A percentile compares a stretch with the other conserved stretches of the same genome.
phyloP scores from a whole-genome alignment of 2,329 filamentous ascomycete genomes.

The Colletotrichum liaoningense region DNA sequence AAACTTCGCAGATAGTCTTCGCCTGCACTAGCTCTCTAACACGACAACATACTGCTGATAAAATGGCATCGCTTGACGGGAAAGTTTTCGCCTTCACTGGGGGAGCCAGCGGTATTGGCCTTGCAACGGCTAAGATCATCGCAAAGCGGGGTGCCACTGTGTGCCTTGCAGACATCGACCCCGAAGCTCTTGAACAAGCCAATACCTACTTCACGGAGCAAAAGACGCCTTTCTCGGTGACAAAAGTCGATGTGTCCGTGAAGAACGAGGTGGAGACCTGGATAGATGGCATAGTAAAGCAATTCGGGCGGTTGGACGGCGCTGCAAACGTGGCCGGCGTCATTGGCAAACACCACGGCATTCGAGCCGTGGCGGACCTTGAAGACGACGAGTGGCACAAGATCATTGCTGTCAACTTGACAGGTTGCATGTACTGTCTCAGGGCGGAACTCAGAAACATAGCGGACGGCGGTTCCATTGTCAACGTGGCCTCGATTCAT shows the following conservation, averaged over 20 bases:
- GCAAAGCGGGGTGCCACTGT: conserved; percentile 48
- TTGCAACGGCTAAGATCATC: conserved; percentile 53
- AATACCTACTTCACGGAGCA: conserved; percentile 43
- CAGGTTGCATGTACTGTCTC: conserved; percentile 63
- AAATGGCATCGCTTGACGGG: conserved; percentile 43
- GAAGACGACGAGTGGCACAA: conserved; percentile 60
- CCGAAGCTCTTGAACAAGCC: conserved; percentile 44
- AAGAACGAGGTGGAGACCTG: conserved; percentile 61
- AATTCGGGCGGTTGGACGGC: conserved; percentile 64
- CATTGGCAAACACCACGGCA: conserved; percentile 55
- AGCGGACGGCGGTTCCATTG: conserved; percentile 65
- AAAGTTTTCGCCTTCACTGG: conserved; percentile 49
- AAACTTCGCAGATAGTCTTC: too few relatives aligned
- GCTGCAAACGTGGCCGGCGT: conserved; percentile 68
- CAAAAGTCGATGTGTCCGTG: conserved; percentile 61
- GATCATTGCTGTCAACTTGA: conserved; percentile 61
- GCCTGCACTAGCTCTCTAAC: not conserved
- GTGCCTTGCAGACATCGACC: conserved; percentile 51
- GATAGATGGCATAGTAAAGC: conserved; percentile 58
- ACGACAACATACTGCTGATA: not conserved
- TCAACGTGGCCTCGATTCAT: conserved; percentile 66
- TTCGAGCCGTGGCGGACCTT: conserved; percentile 52
- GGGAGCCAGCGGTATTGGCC: conserved; percentile 52
- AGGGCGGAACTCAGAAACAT: conserved; percentile 58
- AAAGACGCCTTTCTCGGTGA: conserved; percentile 35